phyloP scores from a whole-genome alignment of 345 rosid genomes.

The Lepidium sativum region DNA sequence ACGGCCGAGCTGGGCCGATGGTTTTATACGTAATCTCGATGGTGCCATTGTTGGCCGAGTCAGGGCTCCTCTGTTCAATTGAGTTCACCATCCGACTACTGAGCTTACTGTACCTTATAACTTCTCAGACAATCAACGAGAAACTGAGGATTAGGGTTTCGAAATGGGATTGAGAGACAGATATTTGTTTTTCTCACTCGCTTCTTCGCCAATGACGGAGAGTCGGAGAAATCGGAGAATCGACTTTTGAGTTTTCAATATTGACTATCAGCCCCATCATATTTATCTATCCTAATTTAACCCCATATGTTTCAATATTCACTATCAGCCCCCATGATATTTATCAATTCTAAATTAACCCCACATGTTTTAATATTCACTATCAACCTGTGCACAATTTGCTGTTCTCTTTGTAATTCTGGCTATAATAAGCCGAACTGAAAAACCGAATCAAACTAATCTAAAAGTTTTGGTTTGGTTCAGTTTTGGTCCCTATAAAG shows the following conservation, averaged over 20 bases:
- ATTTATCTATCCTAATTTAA: neutral
- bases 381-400: no score
- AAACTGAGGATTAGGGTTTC: conserved; percentile 7
- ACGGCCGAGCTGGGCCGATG: conserved; percentile 71
- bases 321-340: no score
- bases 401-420: no score
- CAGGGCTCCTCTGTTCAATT: conserved; percentile 22
- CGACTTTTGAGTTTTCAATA: neutral
- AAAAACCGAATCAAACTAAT: no score
- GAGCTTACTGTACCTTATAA: neutral
- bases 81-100: conserved; percentile 23
- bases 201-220: conserved; percentile 12
- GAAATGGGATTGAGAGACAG: neutral
- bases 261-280: neutral
- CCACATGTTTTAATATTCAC: no score
- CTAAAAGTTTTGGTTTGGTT: no score
- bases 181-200: neutral
- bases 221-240: neutral
- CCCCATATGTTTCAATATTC: neutral
- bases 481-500: no score
- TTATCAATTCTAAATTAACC: no score
- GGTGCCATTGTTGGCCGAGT: conserved; percentile 13
- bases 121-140: neutral
- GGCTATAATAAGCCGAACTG: no score
- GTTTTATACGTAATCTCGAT: conserved; percentile 58